These are phyloP conservation scores for Maudiozyma bulderi DNA, from an alignment of 805 yeast genomes.

Conservation along the genomic window DNA sequence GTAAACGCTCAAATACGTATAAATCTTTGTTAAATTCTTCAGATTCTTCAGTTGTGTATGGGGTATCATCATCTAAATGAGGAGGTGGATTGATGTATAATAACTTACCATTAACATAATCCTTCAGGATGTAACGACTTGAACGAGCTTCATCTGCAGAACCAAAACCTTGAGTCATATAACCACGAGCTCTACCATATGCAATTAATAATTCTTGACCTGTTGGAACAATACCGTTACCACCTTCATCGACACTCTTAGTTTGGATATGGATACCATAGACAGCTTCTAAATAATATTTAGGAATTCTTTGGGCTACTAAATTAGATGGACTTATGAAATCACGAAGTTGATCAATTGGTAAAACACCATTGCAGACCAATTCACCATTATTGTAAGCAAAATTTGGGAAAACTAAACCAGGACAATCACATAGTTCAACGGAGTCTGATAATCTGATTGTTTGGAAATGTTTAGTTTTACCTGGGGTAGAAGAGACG, in stretches of 20 bases:
- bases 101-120: constrained; percentile 87
- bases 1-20: constrained; percentile 54
- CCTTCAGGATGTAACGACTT: constrained; percentile 83
- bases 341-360: constrained; percentile 94
- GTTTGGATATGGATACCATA: constrained; percentile 87
- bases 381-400: constrained; percentile 94
- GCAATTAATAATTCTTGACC: constrained; percentile 83
- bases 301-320: constrained; percentile 83
- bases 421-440: constrained; percentile 95
- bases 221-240: constrained; percentile 70
- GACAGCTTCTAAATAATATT: constrained; percentile 75
- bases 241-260: constrained; percentile 74
- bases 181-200: constrained; percentile 94
- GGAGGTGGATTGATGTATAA: constrained; percentile 88
- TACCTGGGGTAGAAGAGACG: constrained; percentile 97
- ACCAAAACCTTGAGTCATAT: constrained; percentile 94
- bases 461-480: constrained; percentile 97
- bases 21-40: constrained; percentile 65
- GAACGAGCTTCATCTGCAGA: constrained; percentile 95
- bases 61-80: constrained; percentile 44
- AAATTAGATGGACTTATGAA: constrained; percentile 79
- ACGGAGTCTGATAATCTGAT: constrained; percentile 75
- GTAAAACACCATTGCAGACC: constrained; percentile 97
- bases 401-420: constrained; percentile 95
- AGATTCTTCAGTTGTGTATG: constrained; percentile 42